These are phyloP conservation scores for Heritiera fomes DNA, from an alignment of 345 rosid species.

Conservation along the genomic window DNA sequence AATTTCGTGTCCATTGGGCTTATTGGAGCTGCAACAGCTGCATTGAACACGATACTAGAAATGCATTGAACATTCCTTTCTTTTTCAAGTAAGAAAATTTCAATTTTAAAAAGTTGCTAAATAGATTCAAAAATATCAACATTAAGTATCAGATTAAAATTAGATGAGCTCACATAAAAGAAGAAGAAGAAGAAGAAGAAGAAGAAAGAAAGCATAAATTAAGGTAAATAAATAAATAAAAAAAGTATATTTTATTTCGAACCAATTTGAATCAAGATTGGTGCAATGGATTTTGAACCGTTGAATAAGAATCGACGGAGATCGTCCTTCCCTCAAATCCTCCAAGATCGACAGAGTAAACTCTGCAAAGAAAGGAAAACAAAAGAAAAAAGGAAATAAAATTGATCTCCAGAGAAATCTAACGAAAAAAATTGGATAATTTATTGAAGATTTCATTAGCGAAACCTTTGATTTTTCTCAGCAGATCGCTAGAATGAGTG, in stretches of 20 bases:
- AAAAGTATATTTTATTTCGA: background rate
- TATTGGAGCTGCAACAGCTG: conserved; percentile 66
- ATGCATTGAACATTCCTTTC: background rate
- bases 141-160: background rate
- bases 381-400: background rate
- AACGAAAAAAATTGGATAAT: background rate
- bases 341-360: conserved; percentile 53
- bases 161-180: background rate
- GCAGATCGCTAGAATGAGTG: conserved; percentile 37
- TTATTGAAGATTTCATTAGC: background rate
- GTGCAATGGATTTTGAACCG: conserved; percentile 70
- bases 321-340: conserved; percentile 49
- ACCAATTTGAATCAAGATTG: conserved; percentile 53
- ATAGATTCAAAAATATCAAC: background rate
- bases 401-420: background rate
- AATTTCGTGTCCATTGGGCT: conserved; percentile 57
- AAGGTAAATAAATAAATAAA: too few relatives aligned
- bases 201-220: background rate
- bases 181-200: background rate
- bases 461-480: conserved; percentile 60
- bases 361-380: conserved; percentile 39
- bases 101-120: background rate
- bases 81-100: background rate
- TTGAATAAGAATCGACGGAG: conserved; percentile 49
- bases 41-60: conserved; percentile 11